These are phyloP conservation scores for Juglanconis sp. DNA, from an alignment of 2,329 filamentous ascomycete species.

Conservation along the genomic window DNA sequence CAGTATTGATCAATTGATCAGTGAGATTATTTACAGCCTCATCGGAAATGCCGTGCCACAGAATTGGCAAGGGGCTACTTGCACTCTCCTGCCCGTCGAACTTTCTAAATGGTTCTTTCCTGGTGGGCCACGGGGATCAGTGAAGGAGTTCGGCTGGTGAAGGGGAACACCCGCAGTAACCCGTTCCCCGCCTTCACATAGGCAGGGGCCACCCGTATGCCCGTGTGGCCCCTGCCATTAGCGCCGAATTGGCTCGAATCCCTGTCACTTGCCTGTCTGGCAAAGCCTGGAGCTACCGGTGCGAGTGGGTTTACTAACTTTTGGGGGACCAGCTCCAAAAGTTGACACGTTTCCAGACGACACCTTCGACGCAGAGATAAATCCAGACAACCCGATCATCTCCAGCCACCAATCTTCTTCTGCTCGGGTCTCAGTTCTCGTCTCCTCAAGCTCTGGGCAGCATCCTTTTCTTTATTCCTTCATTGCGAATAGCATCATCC, in stretches of 20 bases:
- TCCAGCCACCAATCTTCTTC: background rate
- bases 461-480: slow-evolving; percentile 21
- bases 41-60: slow-evolving; percentile 2
- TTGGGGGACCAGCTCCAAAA: background rate
- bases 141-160: slow-evolving; percentile 12
- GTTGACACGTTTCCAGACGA: background rate
- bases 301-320: slow-evolving; percentile 1
- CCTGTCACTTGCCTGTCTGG: slow-evolving; percentile 10
- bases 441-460: slow-evolving; percentile 36
- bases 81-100: slow-evolving; percentile 7
- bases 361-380: slow-evolving; percentile 16
- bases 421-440: slow-evolving; percentile 17
- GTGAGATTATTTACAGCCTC: background rate
- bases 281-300: background rate
- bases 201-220: slow-evolving; percentile 4
- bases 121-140: background rate
- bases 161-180: background rate
- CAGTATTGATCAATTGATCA: background rate
- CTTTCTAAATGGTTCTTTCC: slow-evolving; percentile 13
- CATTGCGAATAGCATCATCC: slow-evolving; percentile 25
- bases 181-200: slow-evolving; percentile 12
- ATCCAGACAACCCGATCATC: slow-evolving; percentile 12
- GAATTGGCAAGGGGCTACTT: background rate
- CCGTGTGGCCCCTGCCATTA: slow-evolving; percentile 10
- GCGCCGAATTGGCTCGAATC: background rate